Evolutionary conservation across 2,329 filamentous ascomycete genomes (phyloP).

Genomic region (Meredithiella fracta): DNA sequence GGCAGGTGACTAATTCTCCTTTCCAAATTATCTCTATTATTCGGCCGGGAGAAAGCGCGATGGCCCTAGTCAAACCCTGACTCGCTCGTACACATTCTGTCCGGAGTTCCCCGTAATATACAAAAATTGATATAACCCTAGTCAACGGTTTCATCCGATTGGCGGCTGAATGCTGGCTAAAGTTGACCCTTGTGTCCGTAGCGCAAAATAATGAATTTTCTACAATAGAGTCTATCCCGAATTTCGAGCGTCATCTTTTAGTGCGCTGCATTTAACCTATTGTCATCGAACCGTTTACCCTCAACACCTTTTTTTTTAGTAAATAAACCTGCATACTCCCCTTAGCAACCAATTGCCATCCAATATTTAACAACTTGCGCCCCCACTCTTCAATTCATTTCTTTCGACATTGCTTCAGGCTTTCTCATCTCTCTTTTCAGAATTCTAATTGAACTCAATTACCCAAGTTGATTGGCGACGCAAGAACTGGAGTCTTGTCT

Average conservation of each 20-base stretch:
- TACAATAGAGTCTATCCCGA: constrained; percentile 1
- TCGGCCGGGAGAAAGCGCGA: neutral
- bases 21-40: neutral
- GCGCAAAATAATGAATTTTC: constrained; percentile 3
- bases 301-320: neutral
- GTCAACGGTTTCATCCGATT: neutral
- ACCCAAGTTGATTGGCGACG: neutral
- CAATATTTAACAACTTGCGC: neutral
- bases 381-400: neutral
- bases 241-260: constrained; percentile 9
- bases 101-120: neutral
- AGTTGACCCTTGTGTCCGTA: neutral
- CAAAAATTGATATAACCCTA: constrained; percentile 1
- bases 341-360: neutral
- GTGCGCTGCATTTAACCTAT: neutral
- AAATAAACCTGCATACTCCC: neutral
- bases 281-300: neutral
- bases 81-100: neutral
- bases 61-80: neutral
- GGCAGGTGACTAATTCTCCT: neutral
- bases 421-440: neutral
- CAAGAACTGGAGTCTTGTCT: neutral
- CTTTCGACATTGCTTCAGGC: neutral
- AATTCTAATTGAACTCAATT: neutral
- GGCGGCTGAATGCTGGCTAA: constrained; percentile 11